Base-by-base conservation (phyloP, 2,329 filamentous ascomycete genomes). In the Parafenestella ontariensis region DNA sequence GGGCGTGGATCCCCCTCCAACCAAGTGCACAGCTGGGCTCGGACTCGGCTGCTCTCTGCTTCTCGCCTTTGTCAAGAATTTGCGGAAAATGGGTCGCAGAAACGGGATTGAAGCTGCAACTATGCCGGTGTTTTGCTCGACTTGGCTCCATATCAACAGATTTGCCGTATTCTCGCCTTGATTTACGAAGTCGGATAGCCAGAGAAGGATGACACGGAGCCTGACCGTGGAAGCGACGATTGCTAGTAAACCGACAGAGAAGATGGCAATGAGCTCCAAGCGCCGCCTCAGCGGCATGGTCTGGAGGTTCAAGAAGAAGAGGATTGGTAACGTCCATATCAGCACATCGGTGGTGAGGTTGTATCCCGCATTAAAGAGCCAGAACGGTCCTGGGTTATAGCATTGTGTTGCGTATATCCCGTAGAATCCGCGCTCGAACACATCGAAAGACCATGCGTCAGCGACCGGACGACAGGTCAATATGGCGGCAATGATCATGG, bases 241-340 rank as follows among this genome's bases (percentile, higher is more conserved):
- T 13, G 71, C 69, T 3, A 73, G 17, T 41, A 72, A 61, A 8
- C 72, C 71, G 47, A 74, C 56, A 17, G 69, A 69, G 60, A 74
- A 74, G 42, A 70, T 71, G 31, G 58, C 68, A 8, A 65, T 34
- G n/a, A 87, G 75, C 1, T 81, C 83, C 13, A 82, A 64, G 59
- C 84, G 83, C 44, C 82, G 80, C 4, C 74, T 72, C 0, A 58
- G 56, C 0, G 79, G 78, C 37, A 84, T 81, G 24, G 45, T 59
- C 49, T 79, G 76, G 1, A 84, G 73, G 4, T 74, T 74, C 1
- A 76, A 63, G 46, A 82, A 71, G 61, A 82, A 75, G 1, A 77
- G 72, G 4, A 81, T 74, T 0, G 80, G 79, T 2, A 81, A 60
- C 5, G 76, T 51, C 45, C 79, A 79, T 56, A 81, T 76, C 5